Conservation (phyloP, 768 basidiomycete genomes). For the Russula dissimulans region DNA sequence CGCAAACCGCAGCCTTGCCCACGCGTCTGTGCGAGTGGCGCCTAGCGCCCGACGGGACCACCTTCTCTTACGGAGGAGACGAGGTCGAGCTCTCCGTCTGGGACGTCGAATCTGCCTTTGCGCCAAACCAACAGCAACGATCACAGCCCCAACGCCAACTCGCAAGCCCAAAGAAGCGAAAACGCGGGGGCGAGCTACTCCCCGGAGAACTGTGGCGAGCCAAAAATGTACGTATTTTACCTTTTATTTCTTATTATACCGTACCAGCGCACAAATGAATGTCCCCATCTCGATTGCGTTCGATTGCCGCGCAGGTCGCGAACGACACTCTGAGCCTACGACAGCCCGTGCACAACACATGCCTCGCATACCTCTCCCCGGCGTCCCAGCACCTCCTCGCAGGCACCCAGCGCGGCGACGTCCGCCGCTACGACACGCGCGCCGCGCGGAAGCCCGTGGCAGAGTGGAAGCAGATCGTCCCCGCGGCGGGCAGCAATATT, state of each 20-base stretch:
- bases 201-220: constrained; percentile 78
- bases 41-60: constrained; percentile 39
- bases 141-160: constrained; percentile 1
- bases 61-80: constrained; percentile 77
- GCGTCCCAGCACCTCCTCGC: constrained; percentile 46
- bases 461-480: constrained; percentile 49
- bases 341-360: constrained; percentile 68
- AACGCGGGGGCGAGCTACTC: constrained; percentile 47
- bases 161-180: constrained; percentile 42
- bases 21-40: constrained; percentile 63
- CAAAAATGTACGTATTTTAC: constrained; percentile 48
- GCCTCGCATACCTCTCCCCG: constrained; percentile 46
- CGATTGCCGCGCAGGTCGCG: constrained; percentile 36
- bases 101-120: constrained; percentile 55
- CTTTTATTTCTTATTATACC: no score
- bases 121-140: constrained; percentile 19
- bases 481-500: constrained; percentile 35
- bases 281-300: neutral
- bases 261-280: no score
- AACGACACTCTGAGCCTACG: constrained; percentile 69
- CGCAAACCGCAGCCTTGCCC: constrained; percentile 43
- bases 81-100: constrained; percentile 81
- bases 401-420: constrained; percentile 67
- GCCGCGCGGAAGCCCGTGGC: constrained; percentile 57
- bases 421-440: constrained; percentile 72